A percentile compares a stretch with the other conserved stretches of the same genome.
Conservation (phyloP, 106 monocot species). For the Vanilla planifolia region DNA sequence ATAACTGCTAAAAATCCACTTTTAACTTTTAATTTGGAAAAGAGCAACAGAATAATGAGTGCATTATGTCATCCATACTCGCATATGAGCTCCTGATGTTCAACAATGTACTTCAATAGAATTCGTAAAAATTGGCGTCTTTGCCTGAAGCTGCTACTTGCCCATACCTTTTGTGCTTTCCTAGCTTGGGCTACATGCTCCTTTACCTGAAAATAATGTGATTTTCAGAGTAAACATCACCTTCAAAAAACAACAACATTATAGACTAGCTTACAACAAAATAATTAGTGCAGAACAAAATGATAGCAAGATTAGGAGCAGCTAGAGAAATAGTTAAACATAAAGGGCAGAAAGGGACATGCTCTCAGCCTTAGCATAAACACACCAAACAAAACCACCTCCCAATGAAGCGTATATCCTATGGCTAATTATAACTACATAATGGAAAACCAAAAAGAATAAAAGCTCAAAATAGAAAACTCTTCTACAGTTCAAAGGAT, state of each 20-base stretch:
- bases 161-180: constrained; percentile 93
- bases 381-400: no score
- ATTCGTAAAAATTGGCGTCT: constrained; percentile 88
- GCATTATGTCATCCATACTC: constrained; percentile 46
- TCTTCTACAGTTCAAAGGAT: no score
- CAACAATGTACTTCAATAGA: constrained; percentile 97
- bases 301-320: not conserved
- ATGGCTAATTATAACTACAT: no score
- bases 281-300: not conserved
- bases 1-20: not conserved
- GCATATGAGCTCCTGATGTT: constrained; percentile 98
- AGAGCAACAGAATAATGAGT: constrained; percentile 1
- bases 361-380: not conserved
- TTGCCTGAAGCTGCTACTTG: constrained; percentile 81
- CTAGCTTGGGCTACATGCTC: constrained; percentile 96
- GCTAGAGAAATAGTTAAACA: not conserved
- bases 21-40: not conserved
- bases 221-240: constrained; percentile 1
- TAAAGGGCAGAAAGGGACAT: not conserved
- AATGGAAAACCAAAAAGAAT: no score
- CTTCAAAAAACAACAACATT: not conserved
- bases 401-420: no score
- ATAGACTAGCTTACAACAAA: not conserved
- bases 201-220: constrained; percentile 47
- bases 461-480: no score